Conservation (phyloP, 306 rosid genomes). For the Glycine latifolia region DNA sequence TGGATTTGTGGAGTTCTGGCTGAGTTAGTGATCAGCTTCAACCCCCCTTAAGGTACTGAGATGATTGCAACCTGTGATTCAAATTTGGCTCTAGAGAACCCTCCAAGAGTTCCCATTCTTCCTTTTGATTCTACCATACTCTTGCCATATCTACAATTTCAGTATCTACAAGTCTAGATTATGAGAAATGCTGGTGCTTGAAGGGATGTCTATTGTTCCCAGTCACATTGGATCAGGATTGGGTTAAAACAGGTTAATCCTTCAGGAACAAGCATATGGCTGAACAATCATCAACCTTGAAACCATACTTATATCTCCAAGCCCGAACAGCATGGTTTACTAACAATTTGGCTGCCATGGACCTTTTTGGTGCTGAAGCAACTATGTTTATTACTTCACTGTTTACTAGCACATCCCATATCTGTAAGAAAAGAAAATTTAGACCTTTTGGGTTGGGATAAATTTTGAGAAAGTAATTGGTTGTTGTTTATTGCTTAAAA, state of each 20-base stretch:
- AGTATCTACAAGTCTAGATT: not conserved
- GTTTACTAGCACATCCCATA: conserved; percentile 88
- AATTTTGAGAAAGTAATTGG: not conserved
- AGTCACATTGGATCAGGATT: conserved; percentile 3
- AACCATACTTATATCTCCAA: conserved; percentile 61
- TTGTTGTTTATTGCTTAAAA: not conserved
- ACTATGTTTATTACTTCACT: conserved; percentile 72
- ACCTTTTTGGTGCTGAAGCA: conserved; percentile 67
- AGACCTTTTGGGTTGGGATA: not conserved
- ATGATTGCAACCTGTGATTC: conserved; percentile 16
- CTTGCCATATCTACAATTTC: not conserved
- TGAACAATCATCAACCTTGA: conserved; percentile 70
- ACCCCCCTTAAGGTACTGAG: not conserved
- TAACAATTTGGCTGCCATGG: conserved; percentile 70
- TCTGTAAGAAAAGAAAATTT: conserved; percentile 45
- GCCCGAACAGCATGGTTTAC: conserved; percentile 64
- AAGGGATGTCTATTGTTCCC: conserved; percentile 13
- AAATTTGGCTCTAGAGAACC: conserved; percentile 39
- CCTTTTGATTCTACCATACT: conserved; percentile 24
- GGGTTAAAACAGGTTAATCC: conserved; percentile 5
- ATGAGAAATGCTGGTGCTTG: conserved; percentile 25
- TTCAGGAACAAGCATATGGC: conserved; percentile 75
- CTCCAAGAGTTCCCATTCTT: conserved; percentile 44
- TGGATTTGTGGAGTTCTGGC: too few species aligned
- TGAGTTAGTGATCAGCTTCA: too few species aligned